Evolutionary conservation across 225 moss, liverwort and hornwort genomes (phyloP).

Genomic region (Marchantia polymorpha): DNA sequence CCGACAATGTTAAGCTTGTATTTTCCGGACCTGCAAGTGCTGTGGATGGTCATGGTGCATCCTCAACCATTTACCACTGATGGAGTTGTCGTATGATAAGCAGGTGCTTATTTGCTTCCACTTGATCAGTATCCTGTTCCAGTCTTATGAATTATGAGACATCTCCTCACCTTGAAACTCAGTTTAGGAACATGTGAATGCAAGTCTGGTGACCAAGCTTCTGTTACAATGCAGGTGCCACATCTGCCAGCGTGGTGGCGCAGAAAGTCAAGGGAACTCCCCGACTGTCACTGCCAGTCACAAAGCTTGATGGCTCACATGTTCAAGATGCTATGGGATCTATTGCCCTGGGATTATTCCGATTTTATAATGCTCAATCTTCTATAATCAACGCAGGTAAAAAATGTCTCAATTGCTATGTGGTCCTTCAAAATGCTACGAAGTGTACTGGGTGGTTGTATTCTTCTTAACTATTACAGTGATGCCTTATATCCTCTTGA

Average conservation of each 20-base stretch:
- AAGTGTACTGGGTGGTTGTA: neutral
- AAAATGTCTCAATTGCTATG: neutral
- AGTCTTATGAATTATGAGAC: neutral
- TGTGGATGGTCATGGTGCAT: conserved; percentile 41
- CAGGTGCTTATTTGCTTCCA: conserved; percentile 26
- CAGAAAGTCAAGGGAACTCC: conserved; percentile 66
- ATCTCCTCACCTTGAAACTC: neutral
- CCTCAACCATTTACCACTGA: conserved; percentile 24
- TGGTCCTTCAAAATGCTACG: neutral
- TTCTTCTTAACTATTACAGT: neutral
- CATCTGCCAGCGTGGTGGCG: conserved; percentile 47
- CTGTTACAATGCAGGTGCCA: conserved; percentile 33
- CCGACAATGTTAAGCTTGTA: conserved; percentile 61
- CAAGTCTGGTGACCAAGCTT: neutral
- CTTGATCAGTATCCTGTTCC: neutral
- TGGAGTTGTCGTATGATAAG: conserved; percentile 19
- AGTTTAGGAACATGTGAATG: neutral
- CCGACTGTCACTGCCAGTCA: conserved; percentile 50
- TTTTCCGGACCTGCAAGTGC: conserved; percentile 43
- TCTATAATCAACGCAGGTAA: conserved; percentile 60
- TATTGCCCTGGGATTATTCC: conserved; percentile 62
- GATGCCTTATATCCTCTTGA: too few relatives aligned
- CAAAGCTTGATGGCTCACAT: conserved; percentile 49
- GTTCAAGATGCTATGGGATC: conserved; percentile 66
- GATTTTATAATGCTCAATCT: conserved; percentile 45